Conservation (phyloP, 1,284 basidiomycete genomes). For the Tilletia walkeri region DNA sequence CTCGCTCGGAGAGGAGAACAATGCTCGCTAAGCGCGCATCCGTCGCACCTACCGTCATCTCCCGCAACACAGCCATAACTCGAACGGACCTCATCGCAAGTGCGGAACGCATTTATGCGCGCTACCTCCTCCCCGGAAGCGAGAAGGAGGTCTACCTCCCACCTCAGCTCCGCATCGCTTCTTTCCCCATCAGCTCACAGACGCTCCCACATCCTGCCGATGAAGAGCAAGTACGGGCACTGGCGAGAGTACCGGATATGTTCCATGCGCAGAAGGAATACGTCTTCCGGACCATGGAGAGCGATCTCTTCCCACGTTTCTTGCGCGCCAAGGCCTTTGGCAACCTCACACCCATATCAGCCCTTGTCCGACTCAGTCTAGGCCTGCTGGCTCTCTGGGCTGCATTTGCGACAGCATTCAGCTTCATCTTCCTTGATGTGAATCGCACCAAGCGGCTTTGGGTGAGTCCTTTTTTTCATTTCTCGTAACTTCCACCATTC, state of each 20-base stretch:
- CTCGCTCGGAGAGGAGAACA: constrained; percentile 36
- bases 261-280: constrained; percentile 95
- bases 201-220: constrained; percentile 68
- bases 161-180: constrained; percentile 39
- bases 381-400: constrained; percentile 89
- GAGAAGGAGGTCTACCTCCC: constrained; percentile 90
- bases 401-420: constrained; percentile 81
- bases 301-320: constrained; percentile 89
- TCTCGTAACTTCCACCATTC: background rate
- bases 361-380: constrained; percentile 68
- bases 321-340: constrained; percentile 93
- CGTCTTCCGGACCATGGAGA: constrained; percentile 93
- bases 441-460: constrained; percentile 87
- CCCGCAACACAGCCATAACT: constrained; percentile 83
- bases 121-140: constrained; percentile 71
- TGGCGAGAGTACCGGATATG: constrained; percentile 91
- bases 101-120: constrained; percentile 90
- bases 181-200: constrained; percentile 60
- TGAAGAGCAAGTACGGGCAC: constrained; percentile 68
- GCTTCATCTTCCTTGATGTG: constrained; percentile 87
- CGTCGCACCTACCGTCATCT: constrained; percentile 62
- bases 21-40: constrained; percentile 45
- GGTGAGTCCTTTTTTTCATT: constrained; percentile 64
- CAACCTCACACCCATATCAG: constrained; percentile 86
- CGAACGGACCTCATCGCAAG: constrained; percentile 84